These are phyloP conservation scores for Gossypium rotundifolium DNA, from an alignment of 345 rosid genomes.

Conservation along the genomic window DNA sequence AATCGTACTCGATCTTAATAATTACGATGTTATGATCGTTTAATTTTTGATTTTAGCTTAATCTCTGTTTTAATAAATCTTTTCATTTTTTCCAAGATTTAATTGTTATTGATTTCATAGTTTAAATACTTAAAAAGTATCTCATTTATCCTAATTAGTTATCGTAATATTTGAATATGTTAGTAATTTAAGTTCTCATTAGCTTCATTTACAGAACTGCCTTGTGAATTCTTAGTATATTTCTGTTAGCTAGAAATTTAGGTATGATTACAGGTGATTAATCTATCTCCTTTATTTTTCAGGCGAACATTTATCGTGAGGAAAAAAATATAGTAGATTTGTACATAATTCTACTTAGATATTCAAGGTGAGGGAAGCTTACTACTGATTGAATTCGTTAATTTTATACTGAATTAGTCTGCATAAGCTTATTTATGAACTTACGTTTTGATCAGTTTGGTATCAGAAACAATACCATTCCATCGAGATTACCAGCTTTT, in stretches of 20 bases:
- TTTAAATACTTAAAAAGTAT: neutral
- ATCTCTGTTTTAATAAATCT: neutral
- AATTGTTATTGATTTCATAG: neutral
- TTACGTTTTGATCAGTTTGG: conserved; percentile 49
- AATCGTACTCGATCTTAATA: neutral
- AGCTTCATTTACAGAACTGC: neutral
- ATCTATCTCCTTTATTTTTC: conserved; percentile 3
- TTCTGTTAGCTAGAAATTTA: neutral
- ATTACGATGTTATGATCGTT: neutral
- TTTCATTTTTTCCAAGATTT: neutral
- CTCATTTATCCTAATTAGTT: neutral
- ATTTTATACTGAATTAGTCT: neutral
- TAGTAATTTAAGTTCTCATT: neutral
- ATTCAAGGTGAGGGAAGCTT: conserved; percentile 54
- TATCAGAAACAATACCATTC: conserved; percentile 85
- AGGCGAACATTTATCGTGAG: conserved; percentile 75
- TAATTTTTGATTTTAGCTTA: neutral
- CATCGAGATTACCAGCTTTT: conserved; percentile 74
- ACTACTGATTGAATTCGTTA: neutral
- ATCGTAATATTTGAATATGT: neutral
- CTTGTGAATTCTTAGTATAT: neutral
- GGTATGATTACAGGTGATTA: neutral
- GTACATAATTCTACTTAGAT: conserved; percentile 83
- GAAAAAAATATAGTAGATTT: conserved; percentile 88
- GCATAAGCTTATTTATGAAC: conserved; percentile 11